Evolutionary conservation across 1,284 basidiomycete genomes (phyloP), one percentile per base, ranked within the genome.

Genomic region (Fistulinella staudtii): DNA sequence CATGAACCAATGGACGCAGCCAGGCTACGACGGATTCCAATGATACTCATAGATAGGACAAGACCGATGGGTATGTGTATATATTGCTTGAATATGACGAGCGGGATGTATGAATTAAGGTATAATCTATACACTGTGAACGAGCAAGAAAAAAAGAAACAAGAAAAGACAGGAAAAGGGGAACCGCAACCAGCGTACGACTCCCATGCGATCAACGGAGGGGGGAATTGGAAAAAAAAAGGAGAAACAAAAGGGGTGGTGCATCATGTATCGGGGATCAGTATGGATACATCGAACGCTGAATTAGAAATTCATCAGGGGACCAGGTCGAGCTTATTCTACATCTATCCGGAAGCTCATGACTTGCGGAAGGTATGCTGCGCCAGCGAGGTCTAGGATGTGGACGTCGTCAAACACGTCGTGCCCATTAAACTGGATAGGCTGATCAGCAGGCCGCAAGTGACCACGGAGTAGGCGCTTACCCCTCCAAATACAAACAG

Each of bases 351-450:
- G 61, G 61, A 89, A 89, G 57, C 81, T 85, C 37, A 88, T 90
- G 15, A 95, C 92, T 65, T 95, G 92, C 0, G 91, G 90, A n/a
- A 95, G 70, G 67, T 94, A 96, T 27, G 91, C 90, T 4, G 84
- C 82, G 4, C 88, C 89, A 4, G 89, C 89, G 30, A 95, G 75
- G 58, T 96, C 93, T 36, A 95, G 73, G 28, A 83, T 75, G 65
- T 88, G 78, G 30, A 94, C 80, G 65, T 95, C 93, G 55, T 93
- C 89, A 59, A 82, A 92, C 10, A 90, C 82, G 3, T 75, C 75
- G 25, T 77, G 74, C 3, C 91, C 92, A 50, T 94, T 89, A 61
- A 88, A 93, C 29, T 62, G 37, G 1, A 22, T n/a, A 25, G 13
- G 9, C 3, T 11, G 0, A 33, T 14, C 49, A 7, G 49, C 31